phyloP scores from a whole-genome alignment of 108 stramenopile genomes.

The Skeletonema tropicum region DNA sequence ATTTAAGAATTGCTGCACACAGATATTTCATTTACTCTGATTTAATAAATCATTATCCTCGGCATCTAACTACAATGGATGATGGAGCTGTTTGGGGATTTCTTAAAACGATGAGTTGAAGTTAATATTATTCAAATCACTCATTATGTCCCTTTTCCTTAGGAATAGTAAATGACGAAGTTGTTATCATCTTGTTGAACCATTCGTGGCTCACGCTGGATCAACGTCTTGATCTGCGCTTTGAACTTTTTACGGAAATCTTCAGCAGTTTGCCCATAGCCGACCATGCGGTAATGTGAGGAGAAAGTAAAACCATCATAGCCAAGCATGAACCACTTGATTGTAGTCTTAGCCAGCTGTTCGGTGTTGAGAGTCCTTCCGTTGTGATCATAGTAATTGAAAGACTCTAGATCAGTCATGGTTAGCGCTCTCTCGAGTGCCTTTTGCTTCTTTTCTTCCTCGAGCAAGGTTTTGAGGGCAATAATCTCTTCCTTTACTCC shows the following conservation, averaged over 20 bases:
- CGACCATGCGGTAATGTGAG: not conserved
- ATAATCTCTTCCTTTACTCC: slow-evolving; percentile 3
- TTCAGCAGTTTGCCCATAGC: no score
- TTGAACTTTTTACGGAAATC: slow-evolving; percentile 10
- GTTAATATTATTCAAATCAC: no score
- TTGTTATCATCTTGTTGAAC: not conserved
- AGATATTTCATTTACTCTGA: not conserved
- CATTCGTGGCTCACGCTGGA: slow-evolving; percentile 19
- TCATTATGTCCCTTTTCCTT: not conserved
- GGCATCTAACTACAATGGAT: not conserved
- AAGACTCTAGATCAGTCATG: not conserved
- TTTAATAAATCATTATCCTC: no score
- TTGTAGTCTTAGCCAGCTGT: not conserved
- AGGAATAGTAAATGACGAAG: not conserved
- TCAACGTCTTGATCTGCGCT: slow-evolving; percentile 1
- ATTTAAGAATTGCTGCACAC: not conserved
- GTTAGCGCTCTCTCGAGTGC: not conserved
- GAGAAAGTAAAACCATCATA: not conserved
- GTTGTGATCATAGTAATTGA: not conserved
- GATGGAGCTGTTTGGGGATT: no score
- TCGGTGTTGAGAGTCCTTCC: not conserved
- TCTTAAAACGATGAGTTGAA: no score
- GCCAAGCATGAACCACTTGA: slow-evolving; percentile 14
- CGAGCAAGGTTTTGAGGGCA: slow-evolving; percentile 4
- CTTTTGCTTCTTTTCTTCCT: slow-evolving; percentile 17